phyloP scores from a whole-genome alignment of 1,284 basidiomycete genomes.

The Violaceomyces palustris region DNA sequence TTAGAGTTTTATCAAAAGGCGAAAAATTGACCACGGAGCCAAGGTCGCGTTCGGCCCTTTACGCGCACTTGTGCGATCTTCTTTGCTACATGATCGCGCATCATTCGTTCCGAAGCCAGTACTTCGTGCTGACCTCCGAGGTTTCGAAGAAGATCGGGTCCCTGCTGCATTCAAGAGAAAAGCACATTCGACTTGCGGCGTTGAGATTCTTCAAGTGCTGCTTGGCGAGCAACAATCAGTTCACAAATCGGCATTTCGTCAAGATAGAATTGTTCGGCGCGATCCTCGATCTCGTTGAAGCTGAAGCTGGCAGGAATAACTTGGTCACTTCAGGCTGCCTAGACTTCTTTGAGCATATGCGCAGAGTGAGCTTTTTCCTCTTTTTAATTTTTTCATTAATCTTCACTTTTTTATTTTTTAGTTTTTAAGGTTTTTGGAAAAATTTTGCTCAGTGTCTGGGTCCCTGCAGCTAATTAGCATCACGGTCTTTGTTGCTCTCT shows the following conservation, averaged over 20 bases:
- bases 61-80: constrained; percentile 66
- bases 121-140: constrained; percentile 65
- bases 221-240: constrained; percentile 77
- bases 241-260: constrained; percentile 75
- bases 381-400: constrained; percentile 3
- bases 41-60: constrained; percentile 38
- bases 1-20: constrained; percentile 47
- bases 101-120: constrained; percentile 77
- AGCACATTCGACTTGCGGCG: constrained; percentile 62
- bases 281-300: constrained; percentile 72
- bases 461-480: no score
- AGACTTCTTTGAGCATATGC: constrained; percentile 88
- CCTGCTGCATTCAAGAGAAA: constrained; percentile 71
- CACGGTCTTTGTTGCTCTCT: no score
- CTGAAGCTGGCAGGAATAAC: constrained; percentile 81
- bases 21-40: constrained; percentile 14
- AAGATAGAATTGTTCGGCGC: constrained; percentile 79
- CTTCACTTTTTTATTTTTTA: background rate
- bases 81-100: constrained; percentile 80
- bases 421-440: background rate
- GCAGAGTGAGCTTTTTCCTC: constrained; percentile 51
- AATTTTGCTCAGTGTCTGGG: no score
- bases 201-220: constrained; percentile 86
- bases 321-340: constrained; percentile 88
- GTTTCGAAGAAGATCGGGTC: constrained; percentile 39